phyloP scores from a whole-genome alignment of 2,329 filamentous ascomycete genomes.

The Huntiella moniliformis region DNA sequence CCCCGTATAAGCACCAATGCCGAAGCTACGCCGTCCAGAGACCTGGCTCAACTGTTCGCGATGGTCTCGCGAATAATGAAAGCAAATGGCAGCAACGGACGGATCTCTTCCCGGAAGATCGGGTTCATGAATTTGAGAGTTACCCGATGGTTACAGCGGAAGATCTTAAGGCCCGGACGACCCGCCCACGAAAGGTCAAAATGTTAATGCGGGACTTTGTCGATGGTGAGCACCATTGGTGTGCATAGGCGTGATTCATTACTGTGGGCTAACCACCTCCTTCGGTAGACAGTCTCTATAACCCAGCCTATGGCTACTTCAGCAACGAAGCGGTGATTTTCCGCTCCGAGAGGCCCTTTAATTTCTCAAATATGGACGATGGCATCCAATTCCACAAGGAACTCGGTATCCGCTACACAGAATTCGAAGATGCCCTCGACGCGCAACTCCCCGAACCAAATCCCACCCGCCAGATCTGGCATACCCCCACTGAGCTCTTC shows the following conservation, averaged over 20 bases:
- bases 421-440: slow-evolving; percentile 82
- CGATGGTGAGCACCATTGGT: slow-evolving; percentile 43
- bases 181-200: slow-evolving; percentile 74
- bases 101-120: slow-evolving; percentile 55
- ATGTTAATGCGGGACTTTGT: slow-evolving; percentile 98
- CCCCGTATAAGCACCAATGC: slow-evolving; percentile 16
- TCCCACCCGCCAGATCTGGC: slow-evolving; percentile 79
- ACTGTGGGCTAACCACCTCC: neutral
- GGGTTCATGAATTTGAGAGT: slow-evolving; percentile 58
- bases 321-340: slow-evolving; percentile 95
- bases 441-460: slow-evolving; percentile 43
- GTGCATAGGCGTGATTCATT: slow-evolving; percentile 11
- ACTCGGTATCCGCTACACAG: slow-evolving; percentile 62
- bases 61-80: slow-evolving; percentile 27
- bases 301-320: slow-evolving; percentile 89
- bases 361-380: slow-evolving; percentile 65
- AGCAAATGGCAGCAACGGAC: slow-evolving; percentile 75
- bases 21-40: slow-evolving; percentile 15
- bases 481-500: slow-evolving; percentile 95
- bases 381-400: slow-evolving; percentile 67
- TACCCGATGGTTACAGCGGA: slow-evolving; percentile 77
- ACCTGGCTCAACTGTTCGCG: slow-evolving; percentile 4
- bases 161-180: slow-evolving; percentile 49
- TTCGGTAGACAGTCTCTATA: slow-evolving; percentile 70
- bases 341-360: slow-evolving; percentile 74